These are phyloP conservation scores for Ustilago xerochloae DNA, from an alignment of 1,284 basidiomycete species.

Conservation along the genomic window DNA sequence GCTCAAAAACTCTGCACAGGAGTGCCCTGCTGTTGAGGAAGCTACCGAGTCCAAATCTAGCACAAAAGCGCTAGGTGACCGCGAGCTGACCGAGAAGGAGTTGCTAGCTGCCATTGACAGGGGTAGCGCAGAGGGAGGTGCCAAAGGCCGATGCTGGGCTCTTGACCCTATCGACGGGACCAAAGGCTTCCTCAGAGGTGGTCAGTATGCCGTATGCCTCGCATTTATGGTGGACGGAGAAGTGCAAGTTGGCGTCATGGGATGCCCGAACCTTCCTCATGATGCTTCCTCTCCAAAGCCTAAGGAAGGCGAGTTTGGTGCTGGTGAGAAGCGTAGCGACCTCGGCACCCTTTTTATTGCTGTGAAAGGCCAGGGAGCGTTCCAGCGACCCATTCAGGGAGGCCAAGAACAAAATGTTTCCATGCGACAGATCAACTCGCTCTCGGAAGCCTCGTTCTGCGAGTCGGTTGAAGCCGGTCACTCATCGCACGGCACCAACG, in stretches of 20 bases:
- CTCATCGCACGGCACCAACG: slow-evolving; percentile 84
- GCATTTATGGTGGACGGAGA: slow-evolving; percentile 86
- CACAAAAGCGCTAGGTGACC: slow-evolving; percentile 67
- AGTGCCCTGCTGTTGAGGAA: slow-evolving; percentile 69
- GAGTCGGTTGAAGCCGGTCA: slow-evolving; percentile 95
- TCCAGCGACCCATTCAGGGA: slow-evolving; percentile 54
- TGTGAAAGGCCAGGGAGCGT: slow-evolving; percentile 62
- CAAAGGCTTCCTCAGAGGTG: slow-evolving; percentile 93
- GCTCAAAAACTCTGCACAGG: slow-evolving; percentile 69
- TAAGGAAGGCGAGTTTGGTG: slow-evolving; percentile 63
- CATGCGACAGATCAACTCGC: slow-evolving; percentile 61
- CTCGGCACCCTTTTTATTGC: slow-evolving; percentile 64
- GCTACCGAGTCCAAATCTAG: slow-evolving; percentile 68
- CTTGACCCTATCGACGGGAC: slow-evolving; percentile 93
- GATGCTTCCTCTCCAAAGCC: slow-evolving; percentile 69
- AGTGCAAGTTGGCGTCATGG: slow-evolving; percentile 83
- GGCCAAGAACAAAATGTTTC: slow-evolving; percentile 50
- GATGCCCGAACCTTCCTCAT: slow-evolving; percentile 85
- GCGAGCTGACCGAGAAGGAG: slow-evolving; percentile 69
- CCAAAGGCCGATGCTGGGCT: slow-evolving; percentile 83
- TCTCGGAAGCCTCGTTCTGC: slow-evolving; percentile 77
- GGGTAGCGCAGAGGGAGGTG: slow-evolving; percentile 83
- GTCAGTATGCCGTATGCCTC: slow-evolving; percentile 96
- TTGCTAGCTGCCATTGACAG: slow-evolving; percentile 86
- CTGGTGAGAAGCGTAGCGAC: slow-evolving; percentile 42